Base-by-base conservation (phyloP, 2,329 filamentous ascomycete genomes). In the Trichoderma citrinoviride region DNA sequence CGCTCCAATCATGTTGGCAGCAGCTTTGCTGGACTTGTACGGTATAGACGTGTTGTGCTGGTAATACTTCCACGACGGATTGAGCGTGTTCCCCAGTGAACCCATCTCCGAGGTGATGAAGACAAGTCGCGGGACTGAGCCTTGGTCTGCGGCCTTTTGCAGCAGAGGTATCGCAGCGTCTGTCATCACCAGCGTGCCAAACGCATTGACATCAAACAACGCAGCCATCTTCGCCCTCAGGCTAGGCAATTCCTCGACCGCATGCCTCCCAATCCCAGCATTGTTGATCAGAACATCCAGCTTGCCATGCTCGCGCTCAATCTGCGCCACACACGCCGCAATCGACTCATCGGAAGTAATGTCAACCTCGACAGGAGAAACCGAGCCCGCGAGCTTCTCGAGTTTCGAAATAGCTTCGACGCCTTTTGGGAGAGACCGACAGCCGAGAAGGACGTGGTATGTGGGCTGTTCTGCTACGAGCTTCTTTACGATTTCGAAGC, bases 21-120 rank as follows among this genome's bases (percentile, higher is more conserved):
- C 58, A 3, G 58, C 58, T 12, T 61, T 61, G 58, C 58, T 61
- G 3, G 58, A 61, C 14, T 61, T 61, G n/a, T 61, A 61, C 7
- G 58, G 47, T n/a, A 61, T 25, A 12, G 58, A 61, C 1, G 23
- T 53, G 17, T 61, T 61, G 40, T 52, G 19, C 25, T 61, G 40
- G 8, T 61, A 25, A 15, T 53, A 44, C 19, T 61, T 53, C 58
- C 47, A 61, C 5, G 58, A 61, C 17, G 58, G n/a, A 8, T 61
- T 61, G 25, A 61, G 58, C 8, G 58, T 61, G 17, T 61, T 61
- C 0, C 58, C 58, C 25, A 61, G 17, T 15, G 58, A 61, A 3
- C 58, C 58, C 58, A 61, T 61, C 12, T 61, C 58, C 4, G 58
- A 61, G 25, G 58, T 61, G 7, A 61, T 61, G 33, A 61, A 61